Evolutionary conservation across 306 rosid genomes (phyloP), one percentile per base, ranked within the genome.

Genomic region (Arachis hypogaea): DNA sequence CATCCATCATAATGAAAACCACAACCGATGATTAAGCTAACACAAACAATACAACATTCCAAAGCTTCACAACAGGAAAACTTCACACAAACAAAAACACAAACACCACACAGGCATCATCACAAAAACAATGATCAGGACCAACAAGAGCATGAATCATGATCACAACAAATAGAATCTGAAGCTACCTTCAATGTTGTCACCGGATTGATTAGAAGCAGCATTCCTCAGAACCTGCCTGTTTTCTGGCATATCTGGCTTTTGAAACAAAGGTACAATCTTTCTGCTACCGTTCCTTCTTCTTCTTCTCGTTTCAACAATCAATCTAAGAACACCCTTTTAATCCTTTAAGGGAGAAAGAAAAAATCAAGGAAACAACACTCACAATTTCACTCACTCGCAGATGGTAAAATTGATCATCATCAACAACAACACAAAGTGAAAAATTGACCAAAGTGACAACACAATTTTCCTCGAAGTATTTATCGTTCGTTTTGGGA

Each of bases 161-260:
- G 86, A 84, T 83, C 83, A 81, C 61, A 51, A 58, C 7, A 54
- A 54, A 51, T 43, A 68, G 38, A 33, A 33, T 33, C 38, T 33
- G 38, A 33, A 33, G 38, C 41, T 80, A 93, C 93, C 96, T 90
- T 86, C 93, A 80, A 88, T 84, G 88, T 84, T 87, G 44, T 81
- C 83, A 78, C 85, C 82, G 56, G 96, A 80, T 69, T 87, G 90
- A 86, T 82, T 87, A 55, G 90, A 79, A 82, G 55, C 82, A 83
- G 84, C 93, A 90, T 84, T 87, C 91, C 79, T 88, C 75, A 36
- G 86, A 65, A 80, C 85, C 68, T 86, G 97, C 57, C 90, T 86
- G 85, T 86, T 83, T 72, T 90, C 98, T 80, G 97, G 95, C 98
- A 93, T 93, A 91, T 69, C 75, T 77, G 78, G 82, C 85, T 80